These are phyloP conservation scores for Calcarisporium arbuscula DNA, from an alignment of 2,329 filamentous ascomycete genomes.

Conservation along the genomic window DNA sequence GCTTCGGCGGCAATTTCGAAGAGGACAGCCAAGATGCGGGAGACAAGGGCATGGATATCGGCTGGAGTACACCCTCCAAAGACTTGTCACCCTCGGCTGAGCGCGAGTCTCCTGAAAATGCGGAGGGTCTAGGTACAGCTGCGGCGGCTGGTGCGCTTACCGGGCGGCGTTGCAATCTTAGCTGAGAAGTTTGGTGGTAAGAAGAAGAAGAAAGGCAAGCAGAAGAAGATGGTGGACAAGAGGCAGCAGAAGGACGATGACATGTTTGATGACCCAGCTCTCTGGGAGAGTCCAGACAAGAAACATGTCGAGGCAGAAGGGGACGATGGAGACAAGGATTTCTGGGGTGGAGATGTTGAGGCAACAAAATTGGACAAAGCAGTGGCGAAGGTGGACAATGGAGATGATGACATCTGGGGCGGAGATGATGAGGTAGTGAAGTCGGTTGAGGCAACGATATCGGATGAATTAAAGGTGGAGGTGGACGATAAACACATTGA, in stretches of 20 bases:
- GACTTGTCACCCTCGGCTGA: not conserved
- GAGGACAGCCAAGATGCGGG: no score
- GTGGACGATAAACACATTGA: conserved; percentile 3
- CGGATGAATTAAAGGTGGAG: conserved; percentile 8
- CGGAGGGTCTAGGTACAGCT: conserved; percentile 12
- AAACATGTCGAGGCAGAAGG: conserved; percentile 21
- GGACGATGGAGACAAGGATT: conserved; percentile 16
- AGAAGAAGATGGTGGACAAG: conserved; percentile 34
- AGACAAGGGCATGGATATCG: no score
- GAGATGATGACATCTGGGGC: no score
- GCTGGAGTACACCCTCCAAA: not conserved
- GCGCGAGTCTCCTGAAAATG: not conserved
- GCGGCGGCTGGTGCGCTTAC: conserved; percentile 17
- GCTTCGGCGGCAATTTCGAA: not conserved
- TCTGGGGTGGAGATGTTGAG: conserved; percentile 27
- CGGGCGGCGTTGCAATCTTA: conserved; percentile 26
- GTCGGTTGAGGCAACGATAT: no score
- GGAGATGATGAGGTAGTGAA: no score
- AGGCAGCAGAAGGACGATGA: conserved; percentile 32
- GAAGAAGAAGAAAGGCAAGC: conserved; percentile 16
- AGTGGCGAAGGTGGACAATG: no score
- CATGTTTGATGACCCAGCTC: conserved; percentile 36
- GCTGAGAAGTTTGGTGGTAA: conserved; percentile 27
- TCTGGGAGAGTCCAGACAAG: conserved; percentile 38
- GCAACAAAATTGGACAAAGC: no score